Evolutionary conservation across 2,329 filamentous ascomycete genomes (phyloP), one percentile per base, ranked within the genome.

Genomic region (Pseudodiploospora longispora): DNA sequence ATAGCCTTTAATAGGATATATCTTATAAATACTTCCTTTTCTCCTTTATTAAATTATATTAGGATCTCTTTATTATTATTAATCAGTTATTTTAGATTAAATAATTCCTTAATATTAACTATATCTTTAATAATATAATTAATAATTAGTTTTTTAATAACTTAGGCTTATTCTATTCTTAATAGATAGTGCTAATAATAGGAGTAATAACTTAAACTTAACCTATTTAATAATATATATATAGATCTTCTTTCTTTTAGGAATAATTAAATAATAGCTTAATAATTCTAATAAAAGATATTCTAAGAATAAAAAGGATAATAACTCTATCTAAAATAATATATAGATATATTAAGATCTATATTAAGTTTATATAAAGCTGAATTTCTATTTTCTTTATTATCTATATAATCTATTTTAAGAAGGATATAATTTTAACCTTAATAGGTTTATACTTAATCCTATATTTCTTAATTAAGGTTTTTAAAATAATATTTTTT

Each of bases 321-420:
- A 40, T 40, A 30, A 30, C 30, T 30, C 43, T 36, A 30, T 44
- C 2, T 40, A 43, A 46, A 30, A 41, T 37, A 43, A 41, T 40
- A 43, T 29, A n/a, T 27, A 41, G 19, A 44, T 9, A 28, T 36
- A 12, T 31, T 19, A 19, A 38, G 28, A 19, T 36, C 4, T 19
- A 10, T 10, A 27, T 38, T n/a, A 19, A 19, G 6, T 7, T 4
- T 28, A 27, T 38, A 38, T 28, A 19, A 38, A 19, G 3, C 7
- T 38, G 3, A 19, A 10, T 29, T 38, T 38, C 29, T 7, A 8
- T 4, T 38, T 29, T 29, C 10, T 29, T 38, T 38, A 10, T 29
- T 38, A 29, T 4, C 10, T 38, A 28, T 28, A 30, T 43, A 30
- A 30, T 9, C 6, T 10, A 34, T 5, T 19, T 19, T 19, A 19